These are phyloP conservation scores for Leptodontidium sp. DNA, from an alignment of 2,329 filamentous ascomycete genomes.

Conservation along the genomic window DNA sequence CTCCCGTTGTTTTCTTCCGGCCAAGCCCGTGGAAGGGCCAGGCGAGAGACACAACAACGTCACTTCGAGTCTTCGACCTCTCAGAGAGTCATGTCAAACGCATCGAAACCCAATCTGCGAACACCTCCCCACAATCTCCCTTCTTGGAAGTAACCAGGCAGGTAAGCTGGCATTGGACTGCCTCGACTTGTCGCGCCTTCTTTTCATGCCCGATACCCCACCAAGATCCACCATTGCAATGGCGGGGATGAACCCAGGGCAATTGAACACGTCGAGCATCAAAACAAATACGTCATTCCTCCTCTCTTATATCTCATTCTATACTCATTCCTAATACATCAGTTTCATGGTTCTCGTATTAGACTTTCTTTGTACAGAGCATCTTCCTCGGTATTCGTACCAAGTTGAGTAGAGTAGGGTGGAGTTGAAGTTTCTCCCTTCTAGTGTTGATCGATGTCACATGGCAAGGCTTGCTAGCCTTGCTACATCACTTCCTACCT, in stretches of 20 bases:
- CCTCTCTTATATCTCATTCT: background rate
- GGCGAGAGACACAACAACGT: conserved; percentile 10
- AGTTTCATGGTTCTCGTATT: conserved; percentile 1
- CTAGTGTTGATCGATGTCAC: conserved; percentile 1
- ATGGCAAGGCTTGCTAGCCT: background rate
- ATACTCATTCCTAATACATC: background rate
- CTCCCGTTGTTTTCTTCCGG: background rate
- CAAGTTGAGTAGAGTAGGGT: background rate
- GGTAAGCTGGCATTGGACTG: background rate
- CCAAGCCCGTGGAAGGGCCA: conserved; percentile 2
- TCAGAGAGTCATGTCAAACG: background rate
- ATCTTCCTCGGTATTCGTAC: background rate
- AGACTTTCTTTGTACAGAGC: background rate
- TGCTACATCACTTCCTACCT: background rate
- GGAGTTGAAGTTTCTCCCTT: background rate
- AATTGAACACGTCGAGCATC: conserved; percentile 2
- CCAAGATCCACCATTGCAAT: background rate
- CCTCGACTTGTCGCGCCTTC: background rate
- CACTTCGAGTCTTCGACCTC: background rate
- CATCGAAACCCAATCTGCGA: conserved; percentile 7
- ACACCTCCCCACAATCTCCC: conserved; percentile 9
- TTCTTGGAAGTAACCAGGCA: background rate
- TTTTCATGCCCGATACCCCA: conserved; percentile 13
- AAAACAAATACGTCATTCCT: conserved; percentile 5
- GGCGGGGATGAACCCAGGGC: conserved; percentile 6